Evolutionary conservation across 345 rosid species (phyloP), one percentile per base, ranked within the genome.

Genomic region (Citrus unshiu): DNA sequence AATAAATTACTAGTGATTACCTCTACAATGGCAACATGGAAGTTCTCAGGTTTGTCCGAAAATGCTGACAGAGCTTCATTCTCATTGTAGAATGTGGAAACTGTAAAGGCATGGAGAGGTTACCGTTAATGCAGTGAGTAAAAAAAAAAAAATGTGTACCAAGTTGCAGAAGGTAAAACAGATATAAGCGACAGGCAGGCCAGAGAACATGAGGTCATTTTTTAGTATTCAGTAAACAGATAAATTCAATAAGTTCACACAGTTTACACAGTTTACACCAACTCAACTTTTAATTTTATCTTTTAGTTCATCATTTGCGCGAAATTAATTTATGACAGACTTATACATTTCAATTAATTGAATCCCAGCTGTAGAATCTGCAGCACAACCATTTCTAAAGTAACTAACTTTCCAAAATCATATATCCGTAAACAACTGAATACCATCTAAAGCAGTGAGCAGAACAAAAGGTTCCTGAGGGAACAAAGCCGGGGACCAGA

Each of bases 11-110:
- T 74, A 43, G 67, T 49, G 66, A 72, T 79, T 85, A 92, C 95
- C 99, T 91, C 98, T 1, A 94, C 91, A 59, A 96, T 88, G 58
- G 99, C 99, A 78, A 90, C 84, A 78, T 96, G 98, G 83, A 90
- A 96, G 86, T 84, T 86, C 82, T 91, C 95, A 22, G 91, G 89
- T 77, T 85, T 85, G 39, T 83, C 80, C 65, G 84, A 78, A 75
- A 96, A 75, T 56, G 94, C 92, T 4, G 88, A 87, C 39, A 94
- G 77, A 39, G 99, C 99, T 81, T 91, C 97, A 18, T 85, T 77
- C 88, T 91, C 97, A 63, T 93, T 85, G 81, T 80, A 87, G 90
- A 90, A 94, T 72, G 84, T 70, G 67, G 88, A 89, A 87, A 96
- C 99, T 96, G 88, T 80, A 83, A 72, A 79, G 73, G 63, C 68